Evolutionary conservation across 371 early-diverging fungal species (phyloP).

Genomic region (Syncephalastrum monosporum): DNA sequence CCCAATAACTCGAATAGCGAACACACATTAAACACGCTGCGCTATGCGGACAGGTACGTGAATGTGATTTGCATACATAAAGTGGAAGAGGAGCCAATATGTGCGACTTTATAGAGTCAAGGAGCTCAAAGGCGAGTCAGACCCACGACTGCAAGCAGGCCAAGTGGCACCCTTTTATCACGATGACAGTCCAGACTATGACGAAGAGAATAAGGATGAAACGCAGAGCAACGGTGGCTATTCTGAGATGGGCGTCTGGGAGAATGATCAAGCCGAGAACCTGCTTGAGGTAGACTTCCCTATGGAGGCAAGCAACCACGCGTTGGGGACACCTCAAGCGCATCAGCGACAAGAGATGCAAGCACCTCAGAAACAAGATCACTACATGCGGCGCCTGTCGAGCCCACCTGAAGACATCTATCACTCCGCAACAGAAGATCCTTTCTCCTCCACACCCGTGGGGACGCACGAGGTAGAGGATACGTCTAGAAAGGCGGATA

Average conservation of each 20-base stretch:
- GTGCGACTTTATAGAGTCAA: constrained; percentile 25
- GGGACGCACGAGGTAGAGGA: constrained; percentile 4
- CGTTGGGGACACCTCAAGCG: constrained; percentile 34
- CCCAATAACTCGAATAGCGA: constrained; percentile 92
- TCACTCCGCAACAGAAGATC: constrained; percentile 13
- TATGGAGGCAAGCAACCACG: constrained; percentile 20
- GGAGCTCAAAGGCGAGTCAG: constrained; percentile 44
- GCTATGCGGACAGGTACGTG: constrained; percentile 91
- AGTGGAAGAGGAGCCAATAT: background rate
- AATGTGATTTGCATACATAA: constrained; percentile 27
- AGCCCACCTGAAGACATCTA: constrained; percentile 39
- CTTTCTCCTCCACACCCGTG: constrained; percentile 8
- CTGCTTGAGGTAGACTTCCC: constrained; percentile 44
- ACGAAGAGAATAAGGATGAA: constrained; percentile 7
- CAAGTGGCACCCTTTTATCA: background rate
- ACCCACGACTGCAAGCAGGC: constrained; percentile 24
- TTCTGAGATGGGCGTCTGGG: constrained; percentile 20
- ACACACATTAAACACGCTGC: constrained; percentile 97
- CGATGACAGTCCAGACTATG: background rate
- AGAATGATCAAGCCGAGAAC: constrained; percentile 38
- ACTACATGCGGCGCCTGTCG: constrained; percentile 31
- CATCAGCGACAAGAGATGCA: constrained; percentile 28
- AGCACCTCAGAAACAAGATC: constrained; percentile 25
- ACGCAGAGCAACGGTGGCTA: constrained; percentile 13
- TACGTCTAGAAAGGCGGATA: background rate